Percentiles rank a stretch among this genome's conserved stretches.
Conservation (phyloP, 306 rosid species). For the Geum urbanum region DNA sequence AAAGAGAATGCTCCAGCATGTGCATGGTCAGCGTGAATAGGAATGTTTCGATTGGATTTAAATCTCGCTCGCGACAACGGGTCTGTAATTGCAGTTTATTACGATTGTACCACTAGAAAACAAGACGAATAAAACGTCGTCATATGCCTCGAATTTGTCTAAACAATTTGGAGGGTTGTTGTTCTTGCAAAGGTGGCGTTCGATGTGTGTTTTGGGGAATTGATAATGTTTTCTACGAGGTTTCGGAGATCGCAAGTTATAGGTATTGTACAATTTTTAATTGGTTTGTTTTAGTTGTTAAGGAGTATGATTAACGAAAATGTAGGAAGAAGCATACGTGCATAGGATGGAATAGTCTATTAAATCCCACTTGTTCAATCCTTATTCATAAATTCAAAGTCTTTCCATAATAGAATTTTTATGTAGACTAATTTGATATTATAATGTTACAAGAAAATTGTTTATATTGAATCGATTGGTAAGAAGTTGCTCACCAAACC, state of each 20-base stretch:
- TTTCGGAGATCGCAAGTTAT: conserved; percentile 3
- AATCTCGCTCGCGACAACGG: background rate
- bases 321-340: background rate
- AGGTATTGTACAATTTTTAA: background rate
- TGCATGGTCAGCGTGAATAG: background rate
- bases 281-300: background rate
- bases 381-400: background rate
- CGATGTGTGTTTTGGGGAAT: background rate
- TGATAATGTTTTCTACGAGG: background rate
- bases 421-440: background rate
- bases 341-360: too few relatives aligned
- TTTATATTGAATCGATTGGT: background rate
- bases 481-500: too few relatives aligned
- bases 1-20: background rate
- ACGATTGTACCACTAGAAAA: background rate
- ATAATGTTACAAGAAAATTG: background rate
- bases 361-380: background rate
- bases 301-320: background rate
- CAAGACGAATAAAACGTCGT: background rate
- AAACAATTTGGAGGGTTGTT: background rate
- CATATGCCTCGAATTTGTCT: background rate
- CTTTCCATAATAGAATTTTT: background rate
- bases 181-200: background rate
- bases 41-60: conserved; percentile 1
- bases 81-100: background rate